Evolutionary conservation across 2,329 filamentous ascomycete species (phyloP), one percentile per base, ranked within the genome.

Genomic region (Dryadomyces quercus-mongolicae): DNA sequence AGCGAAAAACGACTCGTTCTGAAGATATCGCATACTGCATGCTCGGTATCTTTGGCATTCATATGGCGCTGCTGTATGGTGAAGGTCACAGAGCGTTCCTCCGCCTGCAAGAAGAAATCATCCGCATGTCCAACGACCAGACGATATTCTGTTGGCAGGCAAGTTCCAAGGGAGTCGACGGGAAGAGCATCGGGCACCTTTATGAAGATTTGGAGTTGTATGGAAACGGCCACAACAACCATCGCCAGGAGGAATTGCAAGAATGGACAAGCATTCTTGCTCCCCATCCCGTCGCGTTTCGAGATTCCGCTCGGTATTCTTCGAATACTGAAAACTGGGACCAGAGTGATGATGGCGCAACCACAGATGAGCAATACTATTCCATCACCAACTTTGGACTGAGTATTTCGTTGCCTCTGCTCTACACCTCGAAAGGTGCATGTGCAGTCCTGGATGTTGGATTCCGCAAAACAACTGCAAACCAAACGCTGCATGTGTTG

Each of bases 1-100:
- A 42, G 2, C 55, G 64, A 20, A n/a, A 51, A 38, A 64, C 61
- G 15, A 63, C 56, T 1, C 56, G 60, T 12, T 1, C 51, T 52
- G 59, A 65, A 49, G 63, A 67, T 53, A 49, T 43, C 3, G 64
- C 64, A 0, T 66, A 66, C 43, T 63, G 61, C 45, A 40, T 66
- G 10, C 53, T 66, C 9, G 65, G 64, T 0, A 38, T 66, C 5
- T 66, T 66, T 22, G 58, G 54, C 18, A 58, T 67, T 40, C 62
- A 62, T 38, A 66, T 67, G 61, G 58, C 64, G 2, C 52, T 67
- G 42, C 53, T 66, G 4, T 66, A 65, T 42, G 64, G 64, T 20
- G 64, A 66, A 42, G 62, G 62, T 34, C 44, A 51, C 18, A 58
- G 54, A 20, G 60, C 62, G 1, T 64, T 64, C 40, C 34, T 54